Conservation (phyloP, 1,284 basidiomycete genomes). For the Inonotus obliquus region DNA sequence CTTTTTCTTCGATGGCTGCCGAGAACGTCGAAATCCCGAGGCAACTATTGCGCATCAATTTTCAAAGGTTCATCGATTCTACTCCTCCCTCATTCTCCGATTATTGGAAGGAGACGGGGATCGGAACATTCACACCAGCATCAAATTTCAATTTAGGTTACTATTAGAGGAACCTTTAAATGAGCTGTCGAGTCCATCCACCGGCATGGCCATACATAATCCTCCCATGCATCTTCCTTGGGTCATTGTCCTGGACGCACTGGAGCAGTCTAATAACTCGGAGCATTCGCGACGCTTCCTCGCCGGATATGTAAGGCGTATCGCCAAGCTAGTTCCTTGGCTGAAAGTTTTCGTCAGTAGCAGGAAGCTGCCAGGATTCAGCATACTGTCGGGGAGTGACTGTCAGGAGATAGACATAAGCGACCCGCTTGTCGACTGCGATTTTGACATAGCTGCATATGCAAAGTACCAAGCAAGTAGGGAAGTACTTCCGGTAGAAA, state of each 20-base stretch:
- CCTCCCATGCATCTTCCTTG: not conserved
- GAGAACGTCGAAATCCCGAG: not conserved
- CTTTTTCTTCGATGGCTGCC: constrained; percentile 12
- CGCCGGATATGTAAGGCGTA: not conserved
- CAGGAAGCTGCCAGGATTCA: not conserved
- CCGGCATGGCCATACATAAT: not conserved
- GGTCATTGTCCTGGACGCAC: constrained; percentile 3
- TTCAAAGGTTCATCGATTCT: not conserved
- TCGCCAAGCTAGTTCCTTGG: not conserved
- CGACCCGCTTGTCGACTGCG: not conserved
- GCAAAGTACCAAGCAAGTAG: not conserved
- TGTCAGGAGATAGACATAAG: not conserved
- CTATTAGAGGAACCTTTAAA: not conserved
- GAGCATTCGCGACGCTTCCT: not conserved
- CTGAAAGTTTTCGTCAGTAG: constrained; percentile 5
- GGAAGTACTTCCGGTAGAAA: not conserved
- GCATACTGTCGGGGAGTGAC: not conserved
- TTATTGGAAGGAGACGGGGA: not conserved
- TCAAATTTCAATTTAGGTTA: not conserved
- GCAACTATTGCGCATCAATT: constrained; percentile 1
- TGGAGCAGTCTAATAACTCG: not conserved
- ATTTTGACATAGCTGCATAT: not conserved
- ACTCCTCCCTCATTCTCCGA: not conserved
- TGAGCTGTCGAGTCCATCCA: not conserved
- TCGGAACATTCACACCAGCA: not conserved